Percentiles rank a stretch among this genome's conserved stretches.
Conservation (phyloP, 257 asterid species). For the Solanum lignicaule region DNA sequence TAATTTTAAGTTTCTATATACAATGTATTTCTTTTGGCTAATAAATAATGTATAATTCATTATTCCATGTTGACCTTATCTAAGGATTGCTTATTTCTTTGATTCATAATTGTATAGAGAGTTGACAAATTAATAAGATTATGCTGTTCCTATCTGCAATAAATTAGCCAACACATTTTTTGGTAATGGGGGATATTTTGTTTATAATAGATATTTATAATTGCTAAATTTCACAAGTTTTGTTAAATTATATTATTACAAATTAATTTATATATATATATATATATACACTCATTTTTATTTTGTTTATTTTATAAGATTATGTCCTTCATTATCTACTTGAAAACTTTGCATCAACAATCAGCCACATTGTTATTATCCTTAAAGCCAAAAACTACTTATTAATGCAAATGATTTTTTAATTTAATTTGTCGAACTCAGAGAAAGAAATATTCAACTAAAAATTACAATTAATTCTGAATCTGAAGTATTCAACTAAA, state of each 20-base stretch:
- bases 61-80: neutral
- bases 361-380: neutral
- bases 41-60: neutral
- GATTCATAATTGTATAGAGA: neutral
- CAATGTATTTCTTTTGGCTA: neutral
- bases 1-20: neutral
- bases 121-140: neutral
- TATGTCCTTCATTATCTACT: neutral
- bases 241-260: neutral
- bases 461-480: neutral
- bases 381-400: neutral
- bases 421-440: neutral
- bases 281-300: neutral
- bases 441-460: neutral
- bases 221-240: neutral
- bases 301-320: too few species aligned
- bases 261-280: too few species aligned
- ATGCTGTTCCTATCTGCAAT: neutral
- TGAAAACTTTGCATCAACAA: neutral
- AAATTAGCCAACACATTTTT: neutral
- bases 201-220: neutral
- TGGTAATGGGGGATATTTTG: neutral
- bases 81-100: neutral
- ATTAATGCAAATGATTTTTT: neutral
- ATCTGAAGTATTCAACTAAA: neutral